These are phyloP conservation scores for Trichoderma gamsii DNA, from an alignment of 495 filamentous ascomycete genomes.

Conservation along the genomic window DNA sequence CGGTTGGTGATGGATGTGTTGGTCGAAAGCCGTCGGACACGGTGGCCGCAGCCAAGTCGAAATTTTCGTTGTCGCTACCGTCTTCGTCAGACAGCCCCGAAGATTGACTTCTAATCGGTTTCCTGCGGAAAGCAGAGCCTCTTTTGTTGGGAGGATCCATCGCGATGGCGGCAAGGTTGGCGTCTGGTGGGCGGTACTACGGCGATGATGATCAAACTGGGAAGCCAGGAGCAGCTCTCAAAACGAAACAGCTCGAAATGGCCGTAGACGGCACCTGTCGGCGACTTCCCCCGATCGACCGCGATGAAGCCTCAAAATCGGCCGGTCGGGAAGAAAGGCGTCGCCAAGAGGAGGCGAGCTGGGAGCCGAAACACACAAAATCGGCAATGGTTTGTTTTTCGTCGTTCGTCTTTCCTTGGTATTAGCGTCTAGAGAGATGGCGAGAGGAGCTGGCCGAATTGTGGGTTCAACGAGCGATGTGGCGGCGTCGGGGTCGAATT, in stretches of 20 bases:
- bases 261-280: conserved; percentile 2
- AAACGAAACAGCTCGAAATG: background rate
- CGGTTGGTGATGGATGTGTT: background rate
- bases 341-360: background rate
- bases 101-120: conserved; percentile 32
- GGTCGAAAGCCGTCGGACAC: conserved; percentile 42
- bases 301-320: background rate
- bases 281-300: conserved; percentile 5
- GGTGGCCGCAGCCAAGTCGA: conserved; percentile 35
- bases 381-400: background rate
- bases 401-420: background rate
- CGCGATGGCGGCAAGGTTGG: conserved; percentile 10
- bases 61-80: conserved; percentile 27
- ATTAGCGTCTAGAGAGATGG: background rate
- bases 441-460: no score
- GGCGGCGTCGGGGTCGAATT: no score
- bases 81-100: conserved; percentile 22
- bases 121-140: conserved; percentile 30
- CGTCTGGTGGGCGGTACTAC: background rate
- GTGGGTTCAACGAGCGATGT: no score
- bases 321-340: background rate
- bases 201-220: background rate
- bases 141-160: conserved; percentile 36
- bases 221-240: conserved; percentile 4
- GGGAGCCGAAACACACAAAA: background rate